Percentiles rank a stretch among this genome's conserved stretches.
Conservation (phyloP, 768 basidiomycete genomes). For the Collybia mongolica region DNA sequence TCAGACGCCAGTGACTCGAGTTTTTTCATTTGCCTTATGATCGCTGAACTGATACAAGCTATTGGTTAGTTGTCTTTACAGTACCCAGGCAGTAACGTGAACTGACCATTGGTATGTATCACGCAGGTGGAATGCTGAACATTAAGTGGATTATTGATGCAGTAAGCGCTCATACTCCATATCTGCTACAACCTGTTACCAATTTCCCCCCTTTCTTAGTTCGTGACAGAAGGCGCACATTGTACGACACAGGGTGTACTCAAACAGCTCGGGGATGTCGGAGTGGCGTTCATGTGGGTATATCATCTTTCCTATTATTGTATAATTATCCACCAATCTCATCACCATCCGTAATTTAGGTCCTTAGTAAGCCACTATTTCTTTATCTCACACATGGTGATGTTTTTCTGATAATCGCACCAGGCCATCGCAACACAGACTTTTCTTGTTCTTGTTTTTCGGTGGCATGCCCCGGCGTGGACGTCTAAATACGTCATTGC, state of each 20-base stretch:
- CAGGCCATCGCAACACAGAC: conserved; percentile 50
- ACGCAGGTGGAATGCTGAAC: conserved; percentile 38
- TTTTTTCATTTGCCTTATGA: conserved; percentile 47
- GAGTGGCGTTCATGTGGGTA: conserved; percentile 40
- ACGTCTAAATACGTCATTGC: conserved; percentile 30
- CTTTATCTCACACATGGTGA: not conserved
- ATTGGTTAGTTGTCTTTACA: conserved; percentile 19
- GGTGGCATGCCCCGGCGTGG: conserved; percentile 28
- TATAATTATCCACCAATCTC: not conserved
- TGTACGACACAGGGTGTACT: conserved; percentile 47
- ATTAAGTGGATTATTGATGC: conserved; percentile 38
- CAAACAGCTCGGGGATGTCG: conserved; percentile 50
- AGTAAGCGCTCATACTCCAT: conserved; percentile 17
- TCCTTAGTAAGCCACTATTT: conserved; percentile 18
- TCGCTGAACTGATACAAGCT: conserved; percentile 48
- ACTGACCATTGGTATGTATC: not conserved
- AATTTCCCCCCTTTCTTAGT: not conserved
- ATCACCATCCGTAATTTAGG: conserved; percentile 5
- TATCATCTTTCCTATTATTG: conserved; percentile 7
- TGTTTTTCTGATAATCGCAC: not conserved
- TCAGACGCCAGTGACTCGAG: conserved; percentile 30
- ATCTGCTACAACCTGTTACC: not conserved
- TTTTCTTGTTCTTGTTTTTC: conserved; percentile 46
- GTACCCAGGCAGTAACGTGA: not conserved
- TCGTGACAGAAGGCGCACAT: conserved; percentile 32